Evolutionary conservation across 2,329 filamentous ascomycete species (phyloP).

Genomic region (Colletotrichum graminicola): DNA sequence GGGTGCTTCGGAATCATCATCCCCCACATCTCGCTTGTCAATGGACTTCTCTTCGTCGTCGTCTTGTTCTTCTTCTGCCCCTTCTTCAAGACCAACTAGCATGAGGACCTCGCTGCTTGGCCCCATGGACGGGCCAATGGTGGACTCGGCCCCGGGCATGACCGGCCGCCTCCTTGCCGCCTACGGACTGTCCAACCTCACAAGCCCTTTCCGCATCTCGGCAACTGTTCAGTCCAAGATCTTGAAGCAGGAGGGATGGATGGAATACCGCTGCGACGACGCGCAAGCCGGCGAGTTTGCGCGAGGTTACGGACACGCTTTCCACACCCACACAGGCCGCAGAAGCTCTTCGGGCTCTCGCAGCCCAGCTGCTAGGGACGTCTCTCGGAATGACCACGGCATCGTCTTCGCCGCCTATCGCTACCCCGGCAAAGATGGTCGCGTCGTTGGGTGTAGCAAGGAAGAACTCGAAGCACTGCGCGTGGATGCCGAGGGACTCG

Average conservation of each 20-base stretch:
- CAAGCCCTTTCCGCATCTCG: slow-evolving; percentile 65
- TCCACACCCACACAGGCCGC: slow-evolving; percentile 59
- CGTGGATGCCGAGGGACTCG: slow-evolving; percentile 64
- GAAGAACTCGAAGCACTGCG: slow-evolving; percentile 61
- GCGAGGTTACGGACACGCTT: slow-evolving; percentile 66
- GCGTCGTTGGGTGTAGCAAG: slow-evolving; percentile 51
- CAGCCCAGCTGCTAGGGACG: slow-evolving; percentile 21
- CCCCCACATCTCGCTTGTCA: slow-evolving; percentile 42
- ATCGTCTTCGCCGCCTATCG: slow-evolving; percentile 70
- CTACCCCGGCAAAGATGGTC: slow-evolving; percentile 57
- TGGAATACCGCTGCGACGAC: slow-evolving; percentile 62
- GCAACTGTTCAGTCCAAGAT: slow-evolving; percentile 63
- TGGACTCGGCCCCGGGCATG: slow-evolving; percentile 47
- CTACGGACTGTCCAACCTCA: slow-evolving; percentile 64
- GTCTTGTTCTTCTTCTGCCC: neutral
- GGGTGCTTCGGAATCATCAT: slow-evolving; percentile 29
- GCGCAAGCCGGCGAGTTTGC: slow-evolving; percentile 60
- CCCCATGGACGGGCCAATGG: slow-evolving; percentile 35
- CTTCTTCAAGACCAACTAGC: slow-evolving; percentile 39
- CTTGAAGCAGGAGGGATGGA: slow-evolving; percentile 63
- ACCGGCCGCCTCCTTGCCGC: slow-evolving; percentile 67
- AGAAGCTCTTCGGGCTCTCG: slow-evolving; percentile 22
- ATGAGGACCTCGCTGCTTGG: slow-evolving; percentile 27
- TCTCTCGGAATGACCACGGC: slow-evolving; percentile 57
- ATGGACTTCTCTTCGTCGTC: slow-evolving; percentile 34